phyloP scores from a whole-genome alignment of 305 asterid species.

The Fraxinus sp. region DNA sequence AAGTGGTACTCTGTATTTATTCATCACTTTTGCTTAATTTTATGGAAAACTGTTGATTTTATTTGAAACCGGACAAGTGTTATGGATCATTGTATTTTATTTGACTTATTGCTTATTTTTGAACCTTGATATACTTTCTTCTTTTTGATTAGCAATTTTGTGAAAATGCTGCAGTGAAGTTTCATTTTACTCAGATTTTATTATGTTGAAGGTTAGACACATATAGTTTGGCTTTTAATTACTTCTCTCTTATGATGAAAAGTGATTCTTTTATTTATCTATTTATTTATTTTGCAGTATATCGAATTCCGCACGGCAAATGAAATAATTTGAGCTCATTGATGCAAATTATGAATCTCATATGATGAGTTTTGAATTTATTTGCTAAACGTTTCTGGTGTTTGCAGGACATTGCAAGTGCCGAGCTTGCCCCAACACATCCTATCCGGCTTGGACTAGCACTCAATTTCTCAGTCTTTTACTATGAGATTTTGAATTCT shows the following conservation, averaged over 20 bases:
- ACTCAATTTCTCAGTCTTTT: constrained; percentile 57
- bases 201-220: background rate
- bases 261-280: background rate
- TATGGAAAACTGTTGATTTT: background rate
- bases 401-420: constrained; percentile 45
- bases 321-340: constrained; percentile 4
- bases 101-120: background rate
- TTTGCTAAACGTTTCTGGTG: background rate
- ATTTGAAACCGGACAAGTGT: background rate
- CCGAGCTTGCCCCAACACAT: constrained; percentile 56
- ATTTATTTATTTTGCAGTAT: background rate
- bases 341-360: background rate
- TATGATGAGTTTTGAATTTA: background rate
- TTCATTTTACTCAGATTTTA: background rate
- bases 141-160: background rate
- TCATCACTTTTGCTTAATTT: background rate
- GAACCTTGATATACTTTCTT: background rate
- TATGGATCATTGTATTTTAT: background rate
- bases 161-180: background rate
- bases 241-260: background rate
- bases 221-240: background rate
- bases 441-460: constrained; percentile 61
- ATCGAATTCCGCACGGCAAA: background rate
- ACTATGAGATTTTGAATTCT: constrained; percentile 57
- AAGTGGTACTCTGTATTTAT: background rate